Evolutionary conservation across 768 basidiomycete genomes (phyloP).

Genomic region (Lepiota subincarnata): DNA sequence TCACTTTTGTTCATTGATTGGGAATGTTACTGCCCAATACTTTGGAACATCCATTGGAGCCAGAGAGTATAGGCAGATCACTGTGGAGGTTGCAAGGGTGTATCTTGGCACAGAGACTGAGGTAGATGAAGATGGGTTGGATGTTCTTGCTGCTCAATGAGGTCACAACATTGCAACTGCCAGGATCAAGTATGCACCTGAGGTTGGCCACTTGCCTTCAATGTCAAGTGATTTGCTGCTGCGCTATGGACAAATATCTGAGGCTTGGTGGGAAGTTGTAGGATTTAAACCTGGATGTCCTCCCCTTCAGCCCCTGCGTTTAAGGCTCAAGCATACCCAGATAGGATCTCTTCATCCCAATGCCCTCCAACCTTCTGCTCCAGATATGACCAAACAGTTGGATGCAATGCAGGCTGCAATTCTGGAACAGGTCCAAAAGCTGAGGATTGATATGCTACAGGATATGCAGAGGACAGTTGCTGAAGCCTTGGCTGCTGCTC

Average conservation of each 20-base stretch:
- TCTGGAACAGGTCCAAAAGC: too few relatives aligned
- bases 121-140: neutral
- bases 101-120: slow-evolving; percentile 11
- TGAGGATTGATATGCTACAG: too few relatives aligned
- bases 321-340: too few relatives aligned
- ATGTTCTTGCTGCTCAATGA: slow-evolving; percentile 1
- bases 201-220: slow-evolving; percentile 13
- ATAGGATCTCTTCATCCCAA: neutral
- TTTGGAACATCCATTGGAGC: neutral
- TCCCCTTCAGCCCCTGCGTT: too few relatives aligned
- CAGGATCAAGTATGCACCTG: slow-evolving; percentile 13
- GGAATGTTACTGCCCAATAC: neutral
- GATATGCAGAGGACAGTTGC: too few relatives aligned
- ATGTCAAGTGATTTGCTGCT: slow-evolving; percentile 18
- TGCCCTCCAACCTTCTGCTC: too few relatives aligned
- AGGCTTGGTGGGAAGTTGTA: too few relatives aligned
- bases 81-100: slow-evolving; percentile 7
- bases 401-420: too few relatives aligned
- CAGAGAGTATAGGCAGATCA: slow-evolving; percentile 12
- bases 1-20: neutral
- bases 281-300: too few relatives aligned
- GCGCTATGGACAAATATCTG: too few relatives aligned
- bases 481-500: too few relatives aligned
- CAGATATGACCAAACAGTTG: too few relatives aligned
- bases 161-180: neutral